These are phyloP conservation scores for Botrytis deweyae DNA, from an alignment of 2,329 filamentous ascomycete genomes.

Conservation along the genomic window DNA sequence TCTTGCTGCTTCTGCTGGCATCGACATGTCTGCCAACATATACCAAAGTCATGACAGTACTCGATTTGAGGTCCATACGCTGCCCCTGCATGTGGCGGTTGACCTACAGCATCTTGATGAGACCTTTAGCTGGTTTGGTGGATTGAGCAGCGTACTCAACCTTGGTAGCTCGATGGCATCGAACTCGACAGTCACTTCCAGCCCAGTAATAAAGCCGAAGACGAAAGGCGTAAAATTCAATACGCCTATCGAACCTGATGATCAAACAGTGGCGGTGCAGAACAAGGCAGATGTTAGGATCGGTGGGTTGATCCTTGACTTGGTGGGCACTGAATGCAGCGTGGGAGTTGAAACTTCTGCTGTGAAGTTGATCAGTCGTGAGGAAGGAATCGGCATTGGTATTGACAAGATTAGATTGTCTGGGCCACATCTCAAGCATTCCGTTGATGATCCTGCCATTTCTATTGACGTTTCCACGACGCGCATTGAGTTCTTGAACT, in stretches of 20 bases:
- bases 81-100: conserved; percentile 73
- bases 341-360: conserved; percentile 75
- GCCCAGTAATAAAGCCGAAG: conserved; percentile 44
- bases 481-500: conserved; percentile 68
- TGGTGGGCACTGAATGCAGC: conserved; percentile 77
- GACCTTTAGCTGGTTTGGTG: conserved; percentile 84
- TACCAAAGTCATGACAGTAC: conserved; percentile 46
- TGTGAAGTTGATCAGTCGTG: conserved; percentile 75
- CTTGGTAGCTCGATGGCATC: conserved; percentile 82
- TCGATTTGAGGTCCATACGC: conserved; percentile 66
- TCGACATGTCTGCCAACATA: conserved; percentile 58
- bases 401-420: conserved; percentile 74
- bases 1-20: conserved; percentile 55
- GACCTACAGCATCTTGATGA: conserved; percentile 83
- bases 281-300: conserved; percentile 74
- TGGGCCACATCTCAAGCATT: conserved; percentile 63
- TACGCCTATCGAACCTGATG: conserved; percentile 41
- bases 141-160: conserved; percentile 86
- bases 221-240: conserved; percentile 61
- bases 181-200: conserved; percentile 54
- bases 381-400: conserved; percentile 67
- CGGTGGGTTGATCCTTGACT: conserved; percentile 70
- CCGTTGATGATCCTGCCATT: conserved; percentile 58
- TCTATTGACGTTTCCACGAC: conserved; percentile 63
- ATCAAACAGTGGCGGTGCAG: conserved; percentile 32